These are phyloP conservation scores for Combretum micranthum DNA, from an alignment of 345 rosid species.

Conservation along the genomic window DNA sequence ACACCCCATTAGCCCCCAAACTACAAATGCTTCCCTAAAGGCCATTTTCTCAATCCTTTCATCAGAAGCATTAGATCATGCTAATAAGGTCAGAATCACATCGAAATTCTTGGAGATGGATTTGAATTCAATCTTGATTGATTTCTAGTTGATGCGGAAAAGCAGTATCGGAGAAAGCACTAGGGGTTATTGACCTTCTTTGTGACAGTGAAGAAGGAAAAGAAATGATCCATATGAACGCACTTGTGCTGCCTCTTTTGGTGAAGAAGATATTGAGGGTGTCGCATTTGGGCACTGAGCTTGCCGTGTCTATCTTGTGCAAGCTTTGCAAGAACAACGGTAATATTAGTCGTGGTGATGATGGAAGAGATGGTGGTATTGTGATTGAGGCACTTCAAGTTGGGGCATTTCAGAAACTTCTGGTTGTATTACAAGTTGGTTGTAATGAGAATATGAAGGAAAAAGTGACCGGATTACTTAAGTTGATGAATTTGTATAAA, in stretches of 20 bases:
- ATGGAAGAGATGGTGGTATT: conserved; percentile 8
- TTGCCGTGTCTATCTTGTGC: conserved; percentile 27
- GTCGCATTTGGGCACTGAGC: conserved; percentile 15
- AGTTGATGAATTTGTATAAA: conserved; percentile 19
- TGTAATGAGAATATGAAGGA: conserved; percentile 17
- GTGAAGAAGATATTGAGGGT: conserved; percentile 26
- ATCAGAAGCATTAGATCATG: conserved; percentile 5
- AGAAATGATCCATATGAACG: conserved; percentile 16
- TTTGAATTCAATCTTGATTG: conserved; percentile 16
- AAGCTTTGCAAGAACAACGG: conserved; percentile 19
- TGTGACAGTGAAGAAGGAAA: conserved; percentile 22
- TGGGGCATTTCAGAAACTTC: conserved; percentile 24
- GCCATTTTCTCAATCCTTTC: conserved; percentile 8
- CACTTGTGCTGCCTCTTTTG: conserved; percentile 20
- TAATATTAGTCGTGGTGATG: conserved; percentile 7
- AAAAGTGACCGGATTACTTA: conserved; percentile 25
- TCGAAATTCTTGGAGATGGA: conserved; percentile 16
- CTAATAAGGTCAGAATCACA: conserved; percentile 1
- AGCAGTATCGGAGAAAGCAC: conserved; percentile 26
- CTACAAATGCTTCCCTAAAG: conserved; percentile 24
- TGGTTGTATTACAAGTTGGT: conserved; percentile 27
- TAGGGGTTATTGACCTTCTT: conserved; percentile 22
- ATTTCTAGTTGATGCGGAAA: conserved; percentile 27
- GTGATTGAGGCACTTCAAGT: conserved; percentile 19
- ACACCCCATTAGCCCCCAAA: conserved; percentile 21